A percentile compares a stretch with the other conserved stretches of the same genome.
Evolutionary conservation across 306 rosid species (phyloP).

Genomic region (Casuarina cunninghamiana): DNA sequence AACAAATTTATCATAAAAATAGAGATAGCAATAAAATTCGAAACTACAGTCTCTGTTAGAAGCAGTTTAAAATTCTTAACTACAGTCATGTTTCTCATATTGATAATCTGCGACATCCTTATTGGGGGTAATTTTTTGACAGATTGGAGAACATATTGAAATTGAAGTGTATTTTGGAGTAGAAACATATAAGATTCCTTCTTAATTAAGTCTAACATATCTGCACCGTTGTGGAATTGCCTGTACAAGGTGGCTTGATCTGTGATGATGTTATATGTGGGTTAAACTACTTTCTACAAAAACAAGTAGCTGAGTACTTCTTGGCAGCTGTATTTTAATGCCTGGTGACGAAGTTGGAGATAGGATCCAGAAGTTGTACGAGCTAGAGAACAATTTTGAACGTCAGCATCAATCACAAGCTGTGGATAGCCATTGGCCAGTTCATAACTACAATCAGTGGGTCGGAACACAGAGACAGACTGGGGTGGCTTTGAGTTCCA

Average conservation of each 20-base stretch:
- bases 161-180: neutral
- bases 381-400: constrained; percentile 32
- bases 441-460: constrained; percentile 33
- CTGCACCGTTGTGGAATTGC: neutral
- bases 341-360: constrained; percentile 48
- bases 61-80: neutral
- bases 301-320: constrained; percentile 17
- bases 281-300: neutral
- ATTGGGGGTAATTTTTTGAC: neutral
- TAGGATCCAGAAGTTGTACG: constrained; percentile 35
- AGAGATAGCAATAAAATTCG: neutral
- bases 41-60: neutral
- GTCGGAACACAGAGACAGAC: constrained; percentile 26
- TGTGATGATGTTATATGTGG: constrained; percentile 8
- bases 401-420: constrained; percentile 29
- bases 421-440: constrained; percentile 28
- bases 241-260: neutral
- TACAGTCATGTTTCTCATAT: neutral
- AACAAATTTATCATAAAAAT: neutral
- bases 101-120: neutral
- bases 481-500: constrained; percentile 20
- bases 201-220: neutral
- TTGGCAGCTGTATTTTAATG: constrained; percentile 38
- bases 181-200: neutral
- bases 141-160: neutral